Evolutionary conservation across 495 filamentous ascomycete species (phyloP), one percentile per base, ranked within the genome.

Genomic region (Penicillium cosmopolitanum): DNA sequence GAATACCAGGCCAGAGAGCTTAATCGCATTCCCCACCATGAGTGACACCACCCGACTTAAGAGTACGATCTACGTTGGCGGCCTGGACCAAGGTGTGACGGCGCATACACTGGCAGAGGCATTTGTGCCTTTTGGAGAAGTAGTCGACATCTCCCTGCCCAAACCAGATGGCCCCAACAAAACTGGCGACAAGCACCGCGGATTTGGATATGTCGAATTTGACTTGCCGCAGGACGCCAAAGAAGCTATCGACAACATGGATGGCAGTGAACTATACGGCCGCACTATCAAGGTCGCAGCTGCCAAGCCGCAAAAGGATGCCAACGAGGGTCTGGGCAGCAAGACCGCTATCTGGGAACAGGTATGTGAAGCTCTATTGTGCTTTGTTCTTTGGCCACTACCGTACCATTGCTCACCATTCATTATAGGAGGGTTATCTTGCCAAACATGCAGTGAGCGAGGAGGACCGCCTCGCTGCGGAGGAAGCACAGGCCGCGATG

Each of bases 161-260:
- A 92, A 91, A 69, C 89, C 95, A 51, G 91, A 96, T 28, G 25
- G 2, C 25, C 25, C 59, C 73, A 86, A 55, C 87, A 86, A 54
- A 84, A 81, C 56, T 77, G 84, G 79, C 34, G 92, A 96, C 12
- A 79, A 84, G 11, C 95, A 99, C 72, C 80, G 93, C 51, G 95
- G 95, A 1, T 99, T 97, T 74, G 96, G 93, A 61, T 98, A 98
- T 67, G 91, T 99, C 38, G 95, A 99, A 68, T 99, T 91, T 72
- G 92, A 97, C 66, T 78, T 90, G 35, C 81, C 86, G 19, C 86
- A 86, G 54, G 95, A 99, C 76, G 93, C 93, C 50, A 88, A 87
- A 59, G 95, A 97, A 73, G 95, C 95, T 38, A 96, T 99, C 69
- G 92, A 98, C 81, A 99, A 99, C 73, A 97, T 98, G 96, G 91